Conservation (phyloP, 768 basidiomycete species). For the Termitomyces sp. region DNA sequence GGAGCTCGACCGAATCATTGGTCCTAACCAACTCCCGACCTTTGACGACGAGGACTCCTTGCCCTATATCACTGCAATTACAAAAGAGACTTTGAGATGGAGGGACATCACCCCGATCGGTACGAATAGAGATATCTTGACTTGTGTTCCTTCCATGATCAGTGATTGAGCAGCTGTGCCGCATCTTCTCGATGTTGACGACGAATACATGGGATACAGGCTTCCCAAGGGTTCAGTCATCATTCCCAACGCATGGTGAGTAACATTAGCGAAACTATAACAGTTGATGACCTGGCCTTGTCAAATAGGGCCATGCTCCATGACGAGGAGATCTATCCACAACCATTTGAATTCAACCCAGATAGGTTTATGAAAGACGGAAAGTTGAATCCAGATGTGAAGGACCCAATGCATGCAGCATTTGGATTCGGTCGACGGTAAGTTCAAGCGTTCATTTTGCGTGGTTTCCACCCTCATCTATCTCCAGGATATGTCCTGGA, state of each 20-base stretch:
- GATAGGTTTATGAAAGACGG: conserved; percentile 34
- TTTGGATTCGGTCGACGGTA: conserved; percentile 25
- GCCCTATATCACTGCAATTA: conserved; percentile 32
- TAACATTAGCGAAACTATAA: background rate
- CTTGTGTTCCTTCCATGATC: background rate
- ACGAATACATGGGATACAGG: conserved; percentile 33
- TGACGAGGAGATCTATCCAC: conserved; percentile 30
- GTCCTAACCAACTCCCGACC: conserved; percentile 26
- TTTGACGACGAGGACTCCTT: conserved; percentile 27
- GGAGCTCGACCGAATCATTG: conserved; percentile 31
- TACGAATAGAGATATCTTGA: conserved; percentile 1
- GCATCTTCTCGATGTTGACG: conserved; percentile 29
- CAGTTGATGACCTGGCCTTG: background rate
- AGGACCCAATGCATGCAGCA: conserved; percentile 13
- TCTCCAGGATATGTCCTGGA: conserved; percentile 31
- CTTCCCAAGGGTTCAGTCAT: conserved; percentile 33
- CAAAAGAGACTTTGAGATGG: conserved; percentile 33
- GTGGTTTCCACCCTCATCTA: no score
- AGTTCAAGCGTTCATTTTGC: background rate
- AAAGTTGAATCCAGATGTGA: conserved; percentile 16
- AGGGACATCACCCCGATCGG: conserved; percentile 24
- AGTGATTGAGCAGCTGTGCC: conserved; percentile 24
- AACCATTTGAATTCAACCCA: conserved; percentile 32
- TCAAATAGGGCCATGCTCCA: conserved; percentile 32
- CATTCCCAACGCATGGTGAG: conserved; percentile 31